Base-by-base conservation (phyloP, 148 eudicot genomes). In the Gaultheria prostrata region DNA sequence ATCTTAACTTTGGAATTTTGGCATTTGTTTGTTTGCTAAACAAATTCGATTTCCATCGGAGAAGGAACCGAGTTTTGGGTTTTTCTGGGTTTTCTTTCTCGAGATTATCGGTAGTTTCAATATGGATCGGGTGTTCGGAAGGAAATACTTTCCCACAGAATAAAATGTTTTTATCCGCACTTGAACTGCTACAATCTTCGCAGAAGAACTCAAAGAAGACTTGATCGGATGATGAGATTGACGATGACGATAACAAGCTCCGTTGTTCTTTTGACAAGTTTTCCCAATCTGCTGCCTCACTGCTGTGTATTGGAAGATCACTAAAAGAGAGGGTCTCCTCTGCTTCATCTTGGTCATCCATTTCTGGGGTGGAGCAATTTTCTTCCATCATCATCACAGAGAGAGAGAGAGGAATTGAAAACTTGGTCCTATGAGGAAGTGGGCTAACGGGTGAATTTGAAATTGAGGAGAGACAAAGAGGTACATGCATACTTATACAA, bases 151-250 rank as follows among this genome's bases (percentile, higher is more conserved):
- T 61, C 67, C 82, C 82, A 14, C 53, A 80, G 53, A 80, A 63
- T 2, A 85, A 26, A 39, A 87, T 83, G 82, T 85, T 83, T 20
- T 83, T 78, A 30, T 32, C 77, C n/a, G 77, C 0, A 33, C 15
- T 53, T 33, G 75, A 1, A 17, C 46, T 51, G 49, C 33, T 56
- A 70, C 79, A 70, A 39, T 87, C 83, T 49, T 83, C 61, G 67
- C 83, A 85, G 79, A 75, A 84, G 83, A 87, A 87, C 85, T 85
- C 89, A 26, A 87, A 87, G 48, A 80, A 80, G 35, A 83, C 87
- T 57, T 45, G 82, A 24, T 80, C 73, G n/a, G 75, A 61, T 2
- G 87, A 84, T 0, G 75, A 70, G 75, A 30, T 5, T 33, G 75
- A 33, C 3, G 39, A 26, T 24, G 79, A n/a, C 9, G 33, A 76